Base-by-base conservation (phyloP, 805 yeast species). In the Debaryomyces prosopidis region DNA sequence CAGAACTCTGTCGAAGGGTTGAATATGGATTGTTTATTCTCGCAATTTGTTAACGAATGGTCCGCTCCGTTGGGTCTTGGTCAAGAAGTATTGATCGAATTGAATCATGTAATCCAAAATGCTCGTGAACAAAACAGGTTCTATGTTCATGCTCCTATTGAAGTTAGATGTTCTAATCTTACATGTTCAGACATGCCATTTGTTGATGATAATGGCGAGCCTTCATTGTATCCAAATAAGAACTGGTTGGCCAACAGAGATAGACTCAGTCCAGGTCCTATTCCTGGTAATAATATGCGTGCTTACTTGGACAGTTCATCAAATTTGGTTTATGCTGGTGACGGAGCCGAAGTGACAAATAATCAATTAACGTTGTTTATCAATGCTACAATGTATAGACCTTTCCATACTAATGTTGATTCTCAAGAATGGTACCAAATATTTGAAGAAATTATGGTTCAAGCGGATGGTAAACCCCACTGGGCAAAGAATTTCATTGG, bases 401-500 rank as follows among this genome's bases (percentile, higher is more conserved):
- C 99, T n/a, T 92, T 92, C 66, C 77, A 79, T 30, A 77, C 80
- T 45, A 78, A 83, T 57, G 84, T 90, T 9, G 84, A 87, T 36
- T 82, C 89, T 30, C 81, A 80, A 38, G 76, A 81, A 53, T 92
- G 97, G 97, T 92, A 79, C 67, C 77, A 78, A 40, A 72, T 76
- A n/a, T 92, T 92, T 65, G 99, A 92, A 66, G 79, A 80, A 43
- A 79, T 89, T 1, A 73, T 91, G 75, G 76, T 75, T 41, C 82
- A 80, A 20, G 90, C 86, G 23, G 90, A 87, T 31, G 99, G 99
- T 36, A 87, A 84, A 63, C 99, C 99, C 2, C 99, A 92, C 65
- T 92, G 99, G 99, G 99, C 99, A 14, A 92, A 92, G 73, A 91
- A 90, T 66, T 92, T 89, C 64, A 72, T 87, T 45, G 96, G 96